Evolutionary conservation across 2,329 filamentous ascomycete species (phyloP).

Genomic region (Exophiala lecanii-corni): DNA sequence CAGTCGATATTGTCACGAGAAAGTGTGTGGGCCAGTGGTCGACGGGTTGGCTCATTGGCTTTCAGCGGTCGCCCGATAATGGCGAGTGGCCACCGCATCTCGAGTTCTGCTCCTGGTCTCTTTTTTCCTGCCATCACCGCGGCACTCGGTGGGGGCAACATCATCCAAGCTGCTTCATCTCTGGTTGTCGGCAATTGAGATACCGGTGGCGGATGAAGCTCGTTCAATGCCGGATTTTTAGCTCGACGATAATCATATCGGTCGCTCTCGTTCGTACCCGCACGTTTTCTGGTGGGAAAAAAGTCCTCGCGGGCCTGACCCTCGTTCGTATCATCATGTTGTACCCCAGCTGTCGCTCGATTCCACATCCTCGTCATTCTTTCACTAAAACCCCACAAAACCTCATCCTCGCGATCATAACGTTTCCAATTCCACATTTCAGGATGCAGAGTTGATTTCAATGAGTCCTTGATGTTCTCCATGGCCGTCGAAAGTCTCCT

Average conservation of each 20-base stretch:
- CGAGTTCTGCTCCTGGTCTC: constrained; percentile 28
- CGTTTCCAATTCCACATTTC: constrained; percentile 71
- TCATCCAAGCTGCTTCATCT: constrained; percentile 80
- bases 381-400: constrained; percentile 62
- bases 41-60: constrained; percentile 1
- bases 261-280: constrained; percentile 36
- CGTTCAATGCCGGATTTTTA: constrained; percentile 70
- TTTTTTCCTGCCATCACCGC: constrained; percentile 88
- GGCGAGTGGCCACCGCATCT: constrained; percentile 21
- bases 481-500: constrained; percentile 78
- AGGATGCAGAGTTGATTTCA: constrained; percentile 43
- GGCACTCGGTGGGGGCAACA: constrained; percentile 83
- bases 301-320: not conserved
- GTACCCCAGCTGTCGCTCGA: constrained; percentile 10
- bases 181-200: constrained; percentile 66
- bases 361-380: constrained; percentile 25
- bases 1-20: constrained; percentile 13
- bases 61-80: constrained; percentile 17
- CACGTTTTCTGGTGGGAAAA: constrained; percentile 32
- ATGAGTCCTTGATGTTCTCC: constrained; percentile 55
- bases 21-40: not conserved
- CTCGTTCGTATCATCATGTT: constrained; percentile 6
- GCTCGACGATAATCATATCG: constrained; percentile 55
- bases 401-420: constrained; percentile 84
- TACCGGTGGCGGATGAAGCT: constrained; percentile 79